Evolutionary conservation across 2,329 filamentous ascomycete genomes (phyloP), one percentile per base, ranked within the genome.

Genomic region (Talaromyces sp.): DNA sequence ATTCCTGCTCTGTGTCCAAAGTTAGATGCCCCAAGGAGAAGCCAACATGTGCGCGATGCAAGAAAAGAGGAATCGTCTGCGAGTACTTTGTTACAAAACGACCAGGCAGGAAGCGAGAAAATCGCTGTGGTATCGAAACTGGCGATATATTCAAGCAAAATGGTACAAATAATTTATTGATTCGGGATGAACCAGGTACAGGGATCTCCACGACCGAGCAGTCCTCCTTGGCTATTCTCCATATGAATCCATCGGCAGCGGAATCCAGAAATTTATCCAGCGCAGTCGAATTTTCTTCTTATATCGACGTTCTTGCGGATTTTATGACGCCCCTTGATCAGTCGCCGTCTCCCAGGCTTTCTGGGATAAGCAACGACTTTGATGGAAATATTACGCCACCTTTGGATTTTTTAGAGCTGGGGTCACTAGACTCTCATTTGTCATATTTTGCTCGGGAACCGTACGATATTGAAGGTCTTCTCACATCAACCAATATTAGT

Each of bases 1-100:
- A 72, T n/a, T 66, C 67, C 43, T 76, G 74, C 63, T 71, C 73
- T 4, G 60, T 61, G 17, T 74, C 74, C 21, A 75, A 77, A 65
- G 65, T 77, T 51, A 21, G 50, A 59, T 54, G 54, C 11, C 27
- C 46, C 50, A 52, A 59, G 17, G 29, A 55, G 38, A 38, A 5
- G 14, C 66, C 52, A 27, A 61, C 67, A 41, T 76, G 74, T 56
- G 66, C 69, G 6, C 68, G 73, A 56, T 76, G 74, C 63, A 61
- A 62, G 35, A 70, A 67, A 43, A 64, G 70, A 52, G 67, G 65
- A 27, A 61, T 68, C 11, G 41, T 60, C 6, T 76, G 74, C 61
- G 63, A 72, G 43, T 76, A 75, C 62, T 62, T 72, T 54, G 64
- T 64, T 27, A 69, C 69, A 3, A 72, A 67, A 63, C 65, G 70